Evolutionary conservation across 116 monocot genomes (phyloP), one percentile per base, ranked within the genome.

Genomic region (Trichopus zeylanicus): DNA sequence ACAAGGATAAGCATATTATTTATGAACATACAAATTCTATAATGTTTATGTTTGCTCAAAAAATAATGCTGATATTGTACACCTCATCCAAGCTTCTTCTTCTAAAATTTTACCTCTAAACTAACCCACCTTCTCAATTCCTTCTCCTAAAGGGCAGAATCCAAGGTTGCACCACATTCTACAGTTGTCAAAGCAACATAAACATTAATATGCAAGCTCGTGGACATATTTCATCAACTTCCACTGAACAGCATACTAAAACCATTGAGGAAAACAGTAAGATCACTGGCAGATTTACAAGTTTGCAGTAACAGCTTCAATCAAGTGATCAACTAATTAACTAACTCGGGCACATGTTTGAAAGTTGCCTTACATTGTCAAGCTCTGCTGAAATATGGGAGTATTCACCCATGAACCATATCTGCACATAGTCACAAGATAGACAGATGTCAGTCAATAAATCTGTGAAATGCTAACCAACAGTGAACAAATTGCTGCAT

Each of bases 361-460:
- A 13, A 42, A 13, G n/a, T 42, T 42, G 15, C n/a, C 76, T 81
- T 75, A 76, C 81, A 73, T 69, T 76, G 57, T 92, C 91, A 61
- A 87, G 74, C 54, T 71, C 83, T 69, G 64, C 51, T 19, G 87
- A 83, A 26, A 92, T 73, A 68, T 92, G 91, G 26, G 91, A 87
- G 53, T 78, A 61, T 81, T 92, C 91, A 60, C 87, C 87, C 91
- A 87, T 92, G 70, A 92, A 87, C 91, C 91, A 92, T 51, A 92
- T 48, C 91, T 84, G 74, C 15, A 42, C 7, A 70, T 48, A 55
- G 62, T 30, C 62, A 51, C 25, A 49, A 51, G 58, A 16, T 19
- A 51, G n/a, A 24, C 0, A 28, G 29, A 29, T 21, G n/a, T n/a
- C 18, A 42, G 12, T 42, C 42, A 42, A n/a, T 13, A 15, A 0